phyloP scores from a whole-genome alignment of 495 filamentous ascomycete species.

The Penicillium herquei region DNA sequence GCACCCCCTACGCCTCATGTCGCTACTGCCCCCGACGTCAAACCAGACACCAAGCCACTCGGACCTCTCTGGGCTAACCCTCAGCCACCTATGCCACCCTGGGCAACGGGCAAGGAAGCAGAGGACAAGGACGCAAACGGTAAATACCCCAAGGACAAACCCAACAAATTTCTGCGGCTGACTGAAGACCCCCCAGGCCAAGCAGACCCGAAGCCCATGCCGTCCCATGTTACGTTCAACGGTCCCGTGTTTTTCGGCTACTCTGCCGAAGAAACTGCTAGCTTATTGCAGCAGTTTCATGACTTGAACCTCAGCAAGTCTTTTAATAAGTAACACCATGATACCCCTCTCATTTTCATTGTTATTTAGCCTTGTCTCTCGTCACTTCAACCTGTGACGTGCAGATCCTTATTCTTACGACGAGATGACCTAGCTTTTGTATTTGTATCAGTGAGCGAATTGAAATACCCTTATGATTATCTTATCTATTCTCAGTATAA shows the following conservation, averaged over 20 bases:
- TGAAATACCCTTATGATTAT: background rate
- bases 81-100: background rate
- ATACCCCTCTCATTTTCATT: no score
- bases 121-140: conserved; percentile 14
- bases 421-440: conserved; percentile 15
- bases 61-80: no score
- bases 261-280: conserved; percentile 71
- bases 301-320: conserved; percentile 1
- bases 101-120: conserved; percentile 12
- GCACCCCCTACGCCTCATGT: background rate
- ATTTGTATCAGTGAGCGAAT: conserved; percentile 3
- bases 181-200: conserved; percentile 10
- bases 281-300: conserved; percentile 59
- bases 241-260: conserved; percentile 91
- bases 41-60: background rate
- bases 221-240: conserved; percentile 71
- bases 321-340: conserved; percentile 5
- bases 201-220: conserved; percentile 10
- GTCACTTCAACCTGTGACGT: background rate
- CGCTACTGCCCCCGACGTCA: background rate
- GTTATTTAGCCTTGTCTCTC: no score
- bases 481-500: background rate
- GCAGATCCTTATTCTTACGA: conserved; percentile 15
- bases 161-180: conserved; percentile 6
- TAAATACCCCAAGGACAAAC: conserved; percentile 1